Conservation (phyloP, 2,329 filamentous ascomycete species). For the Helicocarpus griseus region DNA sequence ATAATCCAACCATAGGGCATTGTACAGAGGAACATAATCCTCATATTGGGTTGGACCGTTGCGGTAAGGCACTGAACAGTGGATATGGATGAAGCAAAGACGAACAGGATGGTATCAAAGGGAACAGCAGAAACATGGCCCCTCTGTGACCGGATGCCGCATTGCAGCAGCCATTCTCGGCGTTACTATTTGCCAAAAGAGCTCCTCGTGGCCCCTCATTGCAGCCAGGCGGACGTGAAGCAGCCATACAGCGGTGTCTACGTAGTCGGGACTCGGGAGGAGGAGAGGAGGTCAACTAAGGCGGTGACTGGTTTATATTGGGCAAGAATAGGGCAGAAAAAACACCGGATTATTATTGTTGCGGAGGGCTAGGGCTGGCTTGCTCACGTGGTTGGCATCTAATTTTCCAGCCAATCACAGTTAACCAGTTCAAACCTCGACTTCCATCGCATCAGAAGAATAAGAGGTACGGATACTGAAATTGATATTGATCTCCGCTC, state of each 20-base stretch:
- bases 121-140: neutral
- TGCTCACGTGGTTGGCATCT: neutral
- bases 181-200: neutral
- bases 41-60: neutral
- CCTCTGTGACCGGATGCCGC: neutral
- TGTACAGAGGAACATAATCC: neutral
- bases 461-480: neutral
- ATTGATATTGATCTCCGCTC: too few relatives aligned
- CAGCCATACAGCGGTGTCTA: neutral
- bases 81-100: neutral
- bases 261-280: too few relatives aligned
- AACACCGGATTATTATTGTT: neutral
- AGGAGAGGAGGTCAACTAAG: too few relatives aligned
- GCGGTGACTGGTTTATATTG: too few relatives aligned
- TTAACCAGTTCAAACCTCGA: neutral
- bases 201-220: neutral
- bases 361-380: neutral
- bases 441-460: neutral
- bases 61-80: neutral
- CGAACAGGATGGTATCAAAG: neutral
- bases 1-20: neutral
- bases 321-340: neutral
- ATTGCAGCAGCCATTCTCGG: neutral
- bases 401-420: neutral
- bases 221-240: neutral